Conservation (phyloP, 768 basidiomycete genomes). For the Tylopilus intermedius region DNA sequence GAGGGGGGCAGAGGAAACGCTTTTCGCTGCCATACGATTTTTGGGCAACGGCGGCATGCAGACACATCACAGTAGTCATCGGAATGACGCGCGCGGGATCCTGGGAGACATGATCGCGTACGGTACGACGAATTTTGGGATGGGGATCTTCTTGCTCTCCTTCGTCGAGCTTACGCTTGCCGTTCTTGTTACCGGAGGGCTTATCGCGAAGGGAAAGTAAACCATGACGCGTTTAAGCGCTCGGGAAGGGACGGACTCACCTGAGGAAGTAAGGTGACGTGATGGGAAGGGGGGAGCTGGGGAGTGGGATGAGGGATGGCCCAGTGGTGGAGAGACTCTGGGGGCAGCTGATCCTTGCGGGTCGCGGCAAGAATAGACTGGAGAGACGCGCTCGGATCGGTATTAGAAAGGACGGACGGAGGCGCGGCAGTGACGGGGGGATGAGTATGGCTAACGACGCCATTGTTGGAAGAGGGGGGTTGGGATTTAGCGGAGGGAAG, state of each 20-base stretch:
- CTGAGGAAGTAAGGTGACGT: conserved; percentile 33
- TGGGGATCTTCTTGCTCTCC: conserved; percentile 58
- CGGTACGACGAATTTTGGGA: conserved; percentile 77
- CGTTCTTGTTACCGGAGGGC: conserved; percentile 38
- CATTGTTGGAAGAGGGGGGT: conserved; percentile 23
- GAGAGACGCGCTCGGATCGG: conserved; percentile 36
- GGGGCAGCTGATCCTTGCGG: conserved; percentile 29
- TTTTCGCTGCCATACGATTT: conserved; percentile 96
- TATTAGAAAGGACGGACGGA: conserved; percentile 35
- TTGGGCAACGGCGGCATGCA: conserved; percentile 91
- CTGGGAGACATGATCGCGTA: conserved; percentile 75
- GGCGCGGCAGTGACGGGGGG: conserved; percentile 27
- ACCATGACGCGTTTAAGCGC: conserved; percentile 29
- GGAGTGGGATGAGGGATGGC: conserved; percentile 27
- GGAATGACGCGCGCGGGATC: conserved; percentile 72
- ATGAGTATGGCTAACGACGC: conserved; percentile 26
- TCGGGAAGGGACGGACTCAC: conserved; percentile 30
- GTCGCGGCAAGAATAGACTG: conserved; percentile 35
- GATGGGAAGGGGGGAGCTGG: conserved; percentile 29
- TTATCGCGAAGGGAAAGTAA: conserved; percentile 21
- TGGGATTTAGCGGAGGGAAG: conserved; percentile 24
- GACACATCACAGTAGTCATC: conserved; percentile 86
- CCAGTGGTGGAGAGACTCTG: conserved; percentile 38
- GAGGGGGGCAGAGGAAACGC: conserved; percentile 89
- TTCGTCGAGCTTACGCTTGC: conserved; percentile 73